Evolutionary conservation across 2,329 filamentous ascomycete genomes (phyloP).

Genomic region (Diaporthe sp.): DNA sequence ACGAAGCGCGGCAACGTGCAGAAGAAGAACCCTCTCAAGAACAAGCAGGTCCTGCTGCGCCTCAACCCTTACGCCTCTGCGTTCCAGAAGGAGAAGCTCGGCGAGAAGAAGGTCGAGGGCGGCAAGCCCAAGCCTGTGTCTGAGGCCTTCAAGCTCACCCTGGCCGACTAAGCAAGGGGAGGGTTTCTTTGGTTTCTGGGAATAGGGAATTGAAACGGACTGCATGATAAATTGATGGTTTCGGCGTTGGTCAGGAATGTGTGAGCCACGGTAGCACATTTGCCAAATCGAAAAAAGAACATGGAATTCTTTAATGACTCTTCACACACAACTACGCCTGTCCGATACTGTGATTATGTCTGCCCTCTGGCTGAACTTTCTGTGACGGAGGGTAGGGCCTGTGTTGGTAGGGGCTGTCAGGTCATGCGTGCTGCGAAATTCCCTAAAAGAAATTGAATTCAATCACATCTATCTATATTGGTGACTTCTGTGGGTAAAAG

Average conservation of each 20-base stretch:
- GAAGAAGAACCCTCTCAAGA: conserved; percentile 99
- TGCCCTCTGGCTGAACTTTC: background rate
- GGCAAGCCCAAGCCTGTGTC: conserved; percentile 46
- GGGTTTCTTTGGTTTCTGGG: conserved; percentile 38
- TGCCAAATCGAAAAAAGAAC: conserved; percentile 42
- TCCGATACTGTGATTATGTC: conserved; percentile 26
- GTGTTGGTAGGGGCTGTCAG: background rate
- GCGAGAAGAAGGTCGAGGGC: conserved; percentile 69
- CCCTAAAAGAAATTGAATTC: conserved; percentile 7
- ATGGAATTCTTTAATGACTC: conserved; percentile 41
- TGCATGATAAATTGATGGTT: conserved; percentile 41
- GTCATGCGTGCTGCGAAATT: background rate
- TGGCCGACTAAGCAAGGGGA: conserved; percentile 44
- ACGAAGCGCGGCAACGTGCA: conserved; percentile 93
- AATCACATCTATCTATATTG: background rate
- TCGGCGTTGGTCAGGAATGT: conserved; percentile 44
- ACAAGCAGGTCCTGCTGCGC: conserved; percentile 98
- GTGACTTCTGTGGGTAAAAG: background rate
- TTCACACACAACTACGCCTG: conserved; percentile 13
- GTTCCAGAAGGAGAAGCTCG: conserved; percentile 89
- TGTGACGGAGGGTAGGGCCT: background rate
- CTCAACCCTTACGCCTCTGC: conserved; percentile 98
- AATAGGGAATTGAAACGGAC: conserved; percentile 40
- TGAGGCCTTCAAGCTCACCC: conserved; percentile 47
- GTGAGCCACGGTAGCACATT: conserved; percentile 43